Base-by-base conservation (phyloP, 805 yeast species). In the Saccharomycopsis vini region DNA sequence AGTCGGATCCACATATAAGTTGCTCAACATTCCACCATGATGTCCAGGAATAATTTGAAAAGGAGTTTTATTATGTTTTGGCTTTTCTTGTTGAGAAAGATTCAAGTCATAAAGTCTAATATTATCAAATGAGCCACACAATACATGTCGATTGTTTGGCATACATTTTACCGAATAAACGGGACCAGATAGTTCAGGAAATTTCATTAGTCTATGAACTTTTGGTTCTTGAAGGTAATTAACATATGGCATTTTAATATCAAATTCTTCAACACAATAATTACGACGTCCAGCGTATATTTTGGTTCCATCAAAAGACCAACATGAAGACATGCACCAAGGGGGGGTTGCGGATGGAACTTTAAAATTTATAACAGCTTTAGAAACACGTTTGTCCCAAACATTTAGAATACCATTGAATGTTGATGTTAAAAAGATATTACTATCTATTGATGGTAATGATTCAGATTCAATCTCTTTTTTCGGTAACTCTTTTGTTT, bases 11-110 rank as follows among this genome's bases (percentile, higher is more conserved):
- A 89, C 80, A 43, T 75, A 69, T 50, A 92, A 64, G 42, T 78
- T 77, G 39, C 95, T 82, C 28, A 92, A 66, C 2, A 77, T 75
- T 22, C 97, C 95, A 39, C 98, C 97, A 56, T 86, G 95, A 60
- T 92, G 97, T 1, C 98, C 97, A 0, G 98, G 96, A 9, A 92
- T 73, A 53, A 94, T 89, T 59, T 81, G 71, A 57, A 90, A 92
- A 15, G 97, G 97, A 6, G 81, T 69, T 22, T 40, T 21, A n/a
- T 21, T 22, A 20, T 43, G 36, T 23, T 37, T 16, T 4, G 13
- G 18, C 13, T 24, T 19, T 16, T 32, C 28, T 36, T 22, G 28
- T 16, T 12, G 16, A 48, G 71, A 61, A 41, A 72, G 55, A 51
- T 70, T 62, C 46, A 88, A 67, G 56, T 92, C 95, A 62, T 87